Base-by-base conservation (phyloP, 768 basidiomycete species). In the Floccularia luteovirens region DNA sequence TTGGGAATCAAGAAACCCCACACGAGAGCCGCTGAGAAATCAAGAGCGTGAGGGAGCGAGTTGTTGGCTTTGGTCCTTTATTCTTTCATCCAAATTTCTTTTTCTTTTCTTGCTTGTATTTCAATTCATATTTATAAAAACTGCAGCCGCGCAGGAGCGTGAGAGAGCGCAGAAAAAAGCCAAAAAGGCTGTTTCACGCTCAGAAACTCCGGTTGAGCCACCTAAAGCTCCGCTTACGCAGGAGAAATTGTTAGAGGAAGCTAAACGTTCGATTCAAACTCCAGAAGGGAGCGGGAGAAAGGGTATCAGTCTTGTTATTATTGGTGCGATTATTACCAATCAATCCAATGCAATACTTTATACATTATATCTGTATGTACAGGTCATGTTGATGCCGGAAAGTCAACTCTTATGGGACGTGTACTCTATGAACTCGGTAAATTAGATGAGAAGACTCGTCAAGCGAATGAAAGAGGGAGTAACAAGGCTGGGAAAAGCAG, bases 321-420 rank as follows among this genome's bases (percentile, higher is more conserved):
- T 99, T 31, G 96, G 94, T 94, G 55, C 48, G 66, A 51, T 21
- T 37, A 30, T 10, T 13, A 23, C 2, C 22, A 24, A 10, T 10
- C 19, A 12, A 24, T 10, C 25, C n/a, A 11, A 2, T 10, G 2
- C 16, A 4, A 10, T 3, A 12, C 16, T 4, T 30, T 23, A 10
- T n/a, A 22, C 10, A 22, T 16, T 8, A 33, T 32, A 10, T 38
- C 3, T 27, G 12, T 23, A 5, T 8, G 19, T 33, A 2, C 49
- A 97, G 94, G 96, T 27, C 96, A 99, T 54, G 96, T 99, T 45
- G 96, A 99, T 62, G 96, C 96, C 13, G 96, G 96, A 19, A 99
- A 99, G 60, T 96, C 92, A 3, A 99, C 96, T 1, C 63, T 99
- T 20, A 97, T 98, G 90, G 96, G 96, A 1, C 72, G 94, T 41